Evolutionary conservation across 805 yeast species (phyloP).

Genomic region (Geotrichum ghanense): DNA sequence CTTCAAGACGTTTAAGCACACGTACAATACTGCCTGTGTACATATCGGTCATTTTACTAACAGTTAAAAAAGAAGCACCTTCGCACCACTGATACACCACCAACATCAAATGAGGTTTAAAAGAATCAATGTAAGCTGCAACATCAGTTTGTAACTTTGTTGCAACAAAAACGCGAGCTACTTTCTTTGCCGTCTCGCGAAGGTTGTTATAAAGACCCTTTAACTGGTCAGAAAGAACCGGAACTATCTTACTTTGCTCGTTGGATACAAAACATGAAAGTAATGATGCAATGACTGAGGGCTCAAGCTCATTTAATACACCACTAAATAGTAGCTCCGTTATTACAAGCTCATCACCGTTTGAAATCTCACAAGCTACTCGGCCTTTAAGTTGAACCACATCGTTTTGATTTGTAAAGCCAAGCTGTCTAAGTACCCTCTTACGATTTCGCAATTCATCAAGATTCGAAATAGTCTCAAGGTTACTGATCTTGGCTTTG

Average conservation of each 20-base stretch:
- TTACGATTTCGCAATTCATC: constrained; percentile 91
- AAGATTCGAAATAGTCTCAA: constrained; percentile 83
- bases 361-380: constrained; percentile 68
- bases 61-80: constrained; percentile 83
- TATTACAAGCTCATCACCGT: constrained; percentile 82
- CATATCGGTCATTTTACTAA: constrained; percentile 78
- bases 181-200: constrained; percentile 47
- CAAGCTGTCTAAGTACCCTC: constrained; percentile 73
- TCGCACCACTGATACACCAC: constrained; percentile 98
- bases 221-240: constrained; percentile 48
- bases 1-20: constrained; percentile 89
- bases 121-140: constrained; percentile 73
- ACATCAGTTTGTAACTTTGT: constrained; percentile 73
- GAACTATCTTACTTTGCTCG: constrained; percentile 59
- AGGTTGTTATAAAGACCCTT: constrained; percentile 64
- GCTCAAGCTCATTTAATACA: constrained; percentile 83
- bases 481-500: constrained; percentile 60
- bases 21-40: constrained; percentile 96
- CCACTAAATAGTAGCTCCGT: constrained; percentile 88
- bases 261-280: constrained; percentile 89
- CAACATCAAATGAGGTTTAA: constrained; percentile 82
- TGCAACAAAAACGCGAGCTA: constrained; percentile 49
- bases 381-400: constrained; percentile 79
- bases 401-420: constrained; percentile 62
- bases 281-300: constrained; percentile 94